Conservation (phyloP, 495 filamentous ascomycete species). For the Tirmania nivea region DNA sequence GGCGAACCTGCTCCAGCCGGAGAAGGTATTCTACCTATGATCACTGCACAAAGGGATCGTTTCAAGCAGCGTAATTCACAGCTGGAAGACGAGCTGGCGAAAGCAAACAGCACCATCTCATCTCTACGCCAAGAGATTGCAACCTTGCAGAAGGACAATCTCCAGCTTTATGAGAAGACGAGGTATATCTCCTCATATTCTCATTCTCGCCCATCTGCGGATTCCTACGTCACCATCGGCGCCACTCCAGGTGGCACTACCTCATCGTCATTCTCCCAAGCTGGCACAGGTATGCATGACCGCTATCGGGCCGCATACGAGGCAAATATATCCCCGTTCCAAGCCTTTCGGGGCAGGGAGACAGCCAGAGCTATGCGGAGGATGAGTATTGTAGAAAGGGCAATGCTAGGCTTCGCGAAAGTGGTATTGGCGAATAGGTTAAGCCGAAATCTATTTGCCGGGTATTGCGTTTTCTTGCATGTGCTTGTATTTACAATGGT, state of each 20-base stretch:
- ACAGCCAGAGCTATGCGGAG: constrained; percentile 79
- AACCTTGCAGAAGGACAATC: constrained; percentile 84
- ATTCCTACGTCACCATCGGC: not conserved
- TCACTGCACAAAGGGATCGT: constrained; percentile 88
- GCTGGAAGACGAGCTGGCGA: constrained; percentile 75
- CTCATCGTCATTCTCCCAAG: constrained; percentile 54
- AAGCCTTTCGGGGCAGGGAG: constrained; percentile 80
- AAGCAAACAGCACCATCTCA: constrained; percentile 58
- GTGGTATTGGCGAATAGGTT: constrained; percentile 77
- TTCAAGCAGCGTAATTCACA: constrained; percentile 93
- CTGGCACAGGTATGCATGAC: constrained; percentile 55
- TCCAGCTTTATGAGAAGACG: constrained; percentile 94
- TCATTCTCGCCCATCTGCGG: constrained; percentile 23
- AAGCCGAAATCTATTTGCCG: constrained; percentile 86
- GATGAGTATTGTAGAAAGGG: constrained; percentile 75
- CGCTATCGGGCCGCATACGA: constrained; percentile 88
- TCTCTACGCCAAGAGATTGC: constrained; percentile 78
- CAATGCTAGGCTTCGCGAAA: constrained; percentile 75
- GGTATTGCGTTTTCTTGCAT: constrained; percentile 77
- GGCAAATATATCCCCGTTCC: constrained; percentile 83
- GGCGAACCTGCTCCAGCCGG: constrained; percentile 25
- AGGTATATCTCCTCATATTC: constrained; percentile 87
- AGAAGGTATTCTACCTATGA: constrained; percentile 88
- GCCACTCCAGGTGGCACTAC: constrained; percentile 37
- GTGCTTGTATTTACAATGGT: constrained; percentile 66